Conservation (phyloP, 31 red algal genomes). For the Bonnemaisonia californica region DNA sequence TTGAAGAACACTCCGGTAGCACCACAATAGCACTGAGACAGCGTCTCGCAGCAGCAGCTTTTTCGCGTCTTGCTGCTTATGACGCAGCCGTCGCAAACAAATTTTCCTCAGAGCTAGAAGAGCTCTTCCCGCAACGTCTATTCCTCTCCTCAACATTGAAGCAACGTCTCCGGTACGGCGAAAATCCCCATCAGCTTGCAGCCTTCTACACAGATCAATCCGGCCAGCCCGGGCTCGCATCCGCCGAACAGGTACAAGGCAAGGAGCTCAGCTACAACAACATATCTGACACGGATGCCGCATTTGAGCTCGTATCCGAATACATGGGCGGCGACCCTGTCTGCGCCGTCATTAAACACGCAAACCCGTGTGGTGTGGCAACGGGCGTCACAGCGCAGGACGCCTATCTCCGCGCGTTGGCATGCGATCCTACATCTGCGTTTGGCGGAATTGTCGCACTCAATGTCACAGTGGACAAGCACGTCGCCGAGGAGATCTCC, state of each 20-base stretch:
- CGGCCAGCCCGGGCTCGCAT: slow-evolving; percentile 42
- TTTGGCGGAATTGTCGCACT: slow-evolving; percentile 96
- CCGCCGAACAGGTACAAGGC: slow-evolving; percentile 88
- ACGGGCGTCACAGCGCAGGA: slow-evolving; percentile 80
- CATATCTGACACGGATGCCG: slow-evolving; percentile 94
- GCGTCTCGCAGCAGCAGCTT: slow-evolving; percentile 75
- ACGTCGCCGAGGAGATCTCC: slow-evolving; percentile 80
- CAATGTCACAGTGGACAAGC: slow-evolving; percentile 80
- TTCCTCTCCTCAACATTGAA: slow-evolving; percentile 59
- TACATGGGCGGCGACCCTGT: slow-evolving; percentile 70
- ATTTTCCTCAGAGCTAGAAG: slow-evolving; percentile 61
- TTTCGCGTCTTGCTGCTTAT: slow-evolving; percentile 74
- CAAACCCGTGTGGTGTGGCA: slow-evolving; percentile 96
- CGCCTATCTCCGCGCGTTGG: slow-evolving; percentile 85
- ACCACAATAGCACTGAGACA: slow-evolving; percentile 45
- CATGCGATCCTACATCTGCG: slow-evolving; percentile 86
- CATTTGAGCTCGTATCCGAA: slow-evolving; percentile 85
- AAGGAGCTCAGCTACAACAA: slow-evolving; percentile 99
- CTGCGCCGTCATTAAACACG: slow-evolving; percentile 94
- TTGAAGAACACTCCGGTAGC: slow-evolving; percentile 73
- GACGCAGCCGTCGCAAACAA: slow-evolving; percentile 79
- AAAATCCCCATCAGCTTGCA: slow-evolving; percentile 96
- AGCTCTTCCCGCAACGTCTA: slow-evolving; percentile 57
- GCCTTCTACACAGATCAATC: slow-evolving; percentile 68
- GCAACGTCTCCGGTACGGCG: slow-evolving; percentile 93